Conservation (phyloP, 441 rosid species). For the Populus hybrid region DNA sequence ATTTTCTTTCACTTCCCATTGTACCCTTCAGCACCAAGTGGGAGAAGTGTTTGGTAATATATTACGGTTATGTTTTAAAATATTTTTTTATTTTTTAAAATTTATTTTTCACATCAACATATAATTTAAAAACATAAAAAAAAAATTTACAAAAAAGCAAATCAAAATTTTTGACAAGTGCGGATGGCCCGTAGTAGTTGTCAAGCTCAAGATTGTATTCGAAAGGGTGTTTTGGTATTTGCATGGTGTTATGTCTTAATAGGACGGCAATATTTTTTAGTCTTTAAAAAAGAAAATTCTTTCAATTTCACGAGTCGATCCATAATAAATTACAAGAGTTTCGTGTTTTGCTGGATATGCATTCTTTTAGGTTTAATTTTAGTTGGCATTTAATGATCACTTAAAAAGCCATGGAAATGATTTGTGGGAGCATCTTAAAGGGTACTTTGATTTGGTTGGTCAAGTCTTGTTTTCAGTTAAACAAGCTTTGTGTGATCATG, state of each 20-base stretch:
- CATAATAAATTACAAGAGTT: neutral
- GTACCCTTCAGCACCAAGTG: conserved; percentile 13
- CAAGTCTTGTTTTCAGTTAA: conserved; percentile 39
- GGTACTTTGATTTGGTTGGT: conserved; percentile 39
- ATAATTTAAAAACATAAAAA: too few species aligned
- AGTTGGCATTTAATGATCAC: conserved; percentile 54
- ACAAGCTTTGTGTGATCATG: conserved; percentile 45
- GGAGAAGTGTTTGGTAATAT: too few species aligned
- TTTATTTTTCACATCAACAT: too few species aligned
- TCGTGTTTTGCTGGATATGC: conserved; percentile 12
- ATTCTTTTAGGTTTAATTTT: conserved; percentile 18
- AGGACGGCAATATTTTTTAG: conserved; percentile 21
- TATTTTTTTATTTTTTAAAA: too few species aligned
- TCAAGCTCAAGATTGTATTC: neutral
- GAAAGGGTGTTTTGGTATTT: conserved; percentile 31
- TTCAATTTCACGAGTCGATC: conserved; percentile 25
- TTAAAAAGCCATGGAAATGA: conserved; percentile 39
- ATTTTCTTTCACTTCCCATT: conserved; percentile 9
- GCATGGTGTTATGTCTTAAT: conserved; percentile 12
- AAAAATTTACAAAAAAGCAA: too few species aligned
- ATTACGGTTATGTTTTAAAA: too few species aligned
- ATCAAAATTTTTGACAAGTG: too few species aligned
- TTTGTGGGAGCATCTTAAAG: conserved; percentile 42
- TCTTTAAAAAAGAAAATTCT: conserved; percentile 20
- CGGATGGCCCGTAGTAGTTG: neutral